Evolutionary conservation across 306 rosid genomes (phyloP).

Genomic region (Begonia loranthoides): DNA sequence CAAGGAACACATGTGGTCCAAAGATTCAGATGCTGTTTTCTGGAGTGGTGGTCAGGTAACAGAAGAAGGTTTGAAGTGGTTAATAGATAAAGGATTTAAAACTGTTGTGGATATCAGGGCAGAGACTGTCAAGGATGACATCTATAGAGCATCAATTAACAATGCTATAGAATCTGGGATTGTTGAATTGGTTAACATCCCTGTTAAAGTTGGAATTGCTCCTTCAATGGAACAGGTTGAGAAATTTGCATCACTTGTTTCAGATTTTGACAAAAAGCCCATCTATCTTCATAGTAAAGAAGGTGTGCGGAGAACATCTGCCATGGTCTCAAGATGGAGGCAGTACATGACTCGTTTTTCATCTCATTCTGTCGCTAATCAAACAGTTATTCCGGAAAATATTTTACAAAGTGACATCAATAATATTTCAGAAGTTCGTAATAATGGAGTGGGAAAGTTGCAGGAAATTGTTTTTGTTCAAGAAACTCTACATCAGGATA

Average conservation of each 20-base stretch:
- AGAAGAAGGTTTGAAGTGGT: constrained; percentile 85
- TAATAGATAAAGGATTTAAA: constrained; percentile 55
- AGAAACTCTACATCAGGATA: constrained; percentile 20
- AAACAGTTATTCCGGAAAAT: constrained; percentile 21
- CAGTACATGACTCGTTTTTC: constrained; percentile 40
- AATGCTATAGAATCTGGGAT: constrained; percentile 55
- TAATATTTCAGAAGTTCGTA: neutral
- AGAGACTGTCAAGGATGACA: constrained; percentile 52
- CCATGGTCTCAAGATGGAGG: constrained; percentile 94
- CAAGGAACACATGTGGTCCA: constrained; percentile 27
- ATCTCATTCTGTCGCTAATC: constrained; percentile 27
- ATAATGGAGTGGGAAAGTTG: constrained; percentile 23
- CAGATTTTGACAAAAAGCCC: constrained; percentile 59
- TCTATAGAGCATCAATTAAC: constrained; percentile 38
- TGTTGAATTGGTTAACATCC: constrained; percentile 64
- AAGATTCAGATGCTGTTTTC: constrained; percentile 53
- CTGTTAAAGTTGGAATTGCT: constrained; percentile 63
- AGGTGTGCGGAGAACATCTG: constrained; percentile 79
- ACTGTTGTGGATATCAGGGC: constrained; percentile 81
- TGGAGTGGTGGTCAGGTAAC: constrained; percentile 98
- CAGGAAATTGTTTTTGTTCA: constrained; percentile 19
- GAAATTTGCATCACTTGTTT: constrained; percentile 62
- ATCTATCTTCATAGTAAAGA: constrained; percentile 88
- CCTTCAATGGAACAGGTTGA: constrained; percentile 79
- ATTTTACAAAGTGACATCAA: constrained; percentile 15